These are phyloP conservation scores for Excoecaria agallocha DNA, from an alignment of 345 rosid species.

Conservation along the genomic window DNA sequence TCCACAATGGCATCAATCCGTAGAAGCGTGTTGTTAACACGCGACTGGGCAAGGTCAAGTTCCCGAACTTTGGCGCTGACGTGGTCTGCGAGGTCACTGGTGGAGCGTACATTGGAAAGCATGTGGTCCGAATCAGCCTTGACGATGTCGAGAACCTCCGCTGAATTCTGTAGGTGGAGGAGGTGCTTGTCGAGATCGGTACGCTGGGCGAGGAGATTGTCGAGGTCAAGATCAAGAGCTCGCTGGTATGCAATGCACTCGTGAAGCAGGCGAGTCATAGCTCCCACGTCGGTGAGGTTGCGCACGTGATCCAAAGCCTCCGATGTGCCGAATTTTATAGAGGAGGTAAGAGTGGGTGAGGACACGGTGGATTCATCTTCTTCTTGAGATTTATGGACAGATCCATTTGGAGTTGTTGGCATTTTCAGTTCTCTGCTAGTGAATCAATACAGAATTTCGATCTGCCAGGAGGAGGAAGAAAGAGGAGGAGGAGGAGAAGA, in stretches of 20 bases:
- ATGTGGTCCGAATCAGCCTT: constrained; percentile 74
- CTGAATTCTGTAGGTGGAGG: constrained; percentile 61
- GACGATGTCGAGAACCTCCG: constrained; percentile 77
- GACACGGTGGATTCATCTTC: constrained; percentile 24
- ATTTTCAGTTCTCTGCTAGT: constrained; percentile 9
- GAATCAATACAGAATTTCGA: background rate
- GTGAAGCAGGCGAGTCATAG: constrained; percentile 96
- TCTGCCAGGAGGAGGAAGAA: background rate
- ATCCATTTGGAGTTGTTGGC: constrained; percentile 22
- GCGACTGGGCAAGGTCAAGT: constrained; percentile 95
- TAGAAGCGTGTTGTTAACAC: constrained; percentile 68
- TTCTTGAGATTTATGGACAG: constrained; percentile 11
- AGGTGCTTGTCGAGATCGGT: constrained; percentile 79
- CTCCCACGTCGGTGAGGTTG: constrained; percentile 84
- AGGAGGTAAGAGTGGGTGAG: constrained; percentile 17
- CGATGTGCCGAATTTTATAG: constrained; percentile 67
- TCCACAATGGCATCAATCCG: constrained; percentile 91
- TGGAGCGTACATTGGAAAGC: constrained; percentile 77
- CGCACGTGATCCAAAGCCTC: constrained; percentile 63
- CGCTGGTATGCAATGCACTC: constrained; percentile 98
- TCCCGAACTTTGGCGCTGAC: constrained; percentile 91
- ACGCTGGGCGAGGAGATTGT: constrained; percentile 70
- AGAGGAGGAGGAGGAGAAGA: background rate
- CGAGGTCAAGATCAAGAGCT: constrained; percentile 74
- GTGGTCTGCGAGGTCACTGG: constrained; percentile 87